Evolutionary conservation across 2,329 filamentous ascomycete species (phyloP).

Genomic region (Sporothrix mexicana): DNA sequence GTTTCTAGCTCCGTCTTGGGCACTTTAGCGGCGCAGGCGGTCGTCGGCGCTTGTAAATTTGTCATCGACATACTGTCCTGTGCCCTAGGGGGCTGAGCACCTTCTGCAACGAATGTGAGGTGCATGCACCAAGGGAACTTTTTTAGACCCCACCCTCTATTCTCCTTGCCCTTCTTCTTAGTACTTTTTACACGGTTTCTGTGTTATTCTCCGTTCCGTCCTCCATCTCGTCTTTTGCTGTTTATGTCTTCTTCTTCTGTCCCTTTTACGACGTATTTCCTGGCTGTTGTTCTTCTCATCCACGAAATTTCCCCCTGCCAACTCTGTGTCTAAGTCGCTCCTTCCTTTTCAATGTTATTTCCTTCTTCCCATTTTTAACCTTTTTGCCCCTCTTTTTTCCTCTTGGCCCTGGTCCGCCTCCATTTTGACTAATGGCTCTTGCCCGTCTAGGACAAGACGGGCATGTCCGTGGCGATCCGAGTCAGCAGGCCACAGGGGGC

Average conservation of each 20-base stretch:
- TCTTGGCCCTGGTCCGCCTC: neutral
- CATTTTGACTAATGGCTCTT: slow-evolving; percentile 3
- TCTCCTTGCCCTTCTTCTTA: neutral
- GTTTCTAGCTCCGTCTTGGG: neutral
- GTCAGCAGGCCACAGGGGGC: neutral
- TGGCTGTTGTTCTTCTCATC: neutral
- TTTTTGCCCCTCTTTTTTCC: neutral
- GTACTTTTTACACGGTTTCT: neutral
- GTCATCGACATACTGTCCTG: neutral
- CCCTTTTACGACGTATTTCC: too few relatives aligned
- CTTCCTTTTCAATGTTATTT: neutral
- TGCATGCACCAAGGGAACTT: neutral
- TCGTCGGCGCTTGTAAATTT: neutral
- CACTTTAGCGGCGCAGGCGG: neutral
- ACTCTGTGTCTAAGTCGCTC: neutral
- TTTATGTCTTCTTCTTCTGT: neutral
- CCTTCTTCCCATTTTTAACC: neutral
- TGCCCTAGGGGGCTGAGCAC: slow-evolving; percentile 21
- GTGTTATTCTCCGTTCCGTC: neutral
- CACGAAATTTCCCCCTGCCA: neutral
- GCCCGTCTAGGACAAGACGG: neutral
- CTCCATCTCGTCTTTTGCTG: neutral
- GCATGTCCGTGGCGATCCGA: neutral
- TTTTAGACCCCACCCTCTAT: neutral
- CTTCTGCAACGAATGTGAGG: neutral